A percentile compares a stretch with the other conserved stretches of the same genome.
Evolutionary conservation across 2,329 filamentous ascomycete species (phyloP).

Genomic region (Xylariales sp.): DNA sequence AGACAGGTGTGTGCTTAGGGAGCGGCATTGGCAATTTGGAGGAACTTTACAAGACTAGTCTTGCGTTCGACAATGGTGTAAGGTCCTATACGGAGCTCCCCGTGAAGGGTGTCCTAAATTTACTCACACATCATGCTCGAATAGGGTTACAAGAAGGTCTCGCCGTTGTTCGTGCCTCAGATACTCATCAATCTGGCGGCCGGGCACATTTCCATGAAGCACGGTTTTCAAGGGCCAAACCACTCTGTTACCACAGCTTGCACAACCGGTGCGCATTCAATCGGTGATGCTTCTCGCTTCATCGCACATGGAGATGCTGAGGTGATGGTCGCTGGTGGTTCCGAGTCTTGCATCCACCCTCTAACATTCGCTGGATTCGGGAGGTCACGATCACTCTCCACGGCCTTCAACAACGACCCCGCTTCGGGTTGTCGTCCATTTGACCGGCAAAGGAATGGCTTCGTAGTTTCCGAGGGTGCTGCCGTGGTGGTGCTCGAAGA

Average conservation of each 20-base stretch:
- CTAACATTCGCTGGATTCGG: conserved; percentile 93
- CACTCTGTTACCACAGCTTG: conserved; percentile 94
- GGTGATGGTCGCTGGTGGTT: conserved; percentile 95
- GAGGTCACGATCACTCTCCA: conserved; percentile 85
- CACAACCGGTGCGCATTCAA: conserved; percentile 93
- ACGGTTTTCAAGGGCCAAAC: conserved; percentile 90
- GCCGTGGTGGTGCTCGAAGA: conserved; percentile 91
- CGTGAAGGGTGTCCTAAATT: conserved; percentile 8
- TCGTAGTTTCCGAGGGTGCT: conserved; percentile 93
- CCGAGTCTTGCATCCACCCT: conserved; percentile 96
- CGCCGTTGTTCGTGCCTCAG: conserved; percentile 91
- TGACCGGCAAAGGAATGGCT: conserved; percentile 81
- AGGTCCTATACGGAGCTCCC: conserved; percentile 46
- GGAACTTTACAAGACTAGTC: conserved; percentile 85
- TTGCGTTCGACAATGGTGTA: conserved; percentile 80
- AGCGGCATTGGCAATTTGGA: conserved; percentile 96
- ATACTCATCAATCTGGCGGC: conserved; percentile 95
- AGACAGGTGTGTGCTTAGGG: conserved; percentile 90
- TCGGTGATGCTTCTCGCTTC: conserved; percentile 93
- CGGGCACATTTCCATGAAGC: conserved; percentile 92
- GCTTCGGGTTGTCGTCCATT: conserved; percentile 84
- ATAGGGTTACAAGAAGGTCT: conserved; percentile 92
- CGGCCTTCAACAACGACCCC: conserved; percentile 80
- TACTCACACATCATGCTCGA: conserved; percentile 28
- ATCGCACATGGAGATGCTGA: conserved; percentile 92